Conservation (phyloP, 352 stramenopile species). For the Thalassiosira exigua region DNA sequence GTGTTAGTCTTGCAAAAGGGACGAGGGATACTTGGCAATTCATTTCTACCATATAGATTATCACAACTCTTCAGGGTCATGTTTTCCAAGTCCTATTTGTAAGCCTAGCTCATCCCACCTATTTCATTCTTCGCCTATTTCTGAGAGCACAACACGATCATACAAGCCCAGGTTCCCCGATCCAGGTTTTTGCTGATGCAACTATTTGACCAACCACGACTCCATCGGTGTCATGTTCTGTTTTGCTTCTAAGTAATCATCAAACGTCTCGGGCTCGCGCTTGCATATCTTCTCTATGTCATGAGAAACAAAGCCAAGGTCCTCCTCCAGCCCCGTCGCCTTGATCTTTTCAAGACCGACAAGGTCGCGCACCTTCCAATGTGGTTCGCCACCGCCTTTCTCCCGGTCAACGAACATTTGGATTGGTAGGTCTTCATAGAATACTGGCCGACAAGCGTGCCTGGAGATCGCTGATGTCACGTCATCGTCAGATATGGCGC, state of each 20-base stretch:
- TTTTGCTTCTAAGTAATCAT: conserved; percentile 44
- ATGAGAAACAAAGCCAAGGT: conserved; percentile 42
- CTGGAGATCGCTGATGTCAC: conserved; percentile 40
- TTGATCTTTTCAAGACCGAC: conserved; percentile 55
- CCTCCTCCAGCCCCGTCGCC: conserved; percentile 35
- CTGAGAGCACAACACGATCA: no score
- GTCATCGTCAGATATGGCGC: conserved; percentile 53
- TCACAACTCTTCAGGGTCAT: no score
- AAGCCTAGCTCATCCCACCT: no score
- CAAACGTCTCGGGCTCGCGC: conserved; percentile 38
- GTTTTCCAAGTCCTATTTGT: no score
- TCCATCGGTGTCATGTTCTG: conserved; percentile 45
- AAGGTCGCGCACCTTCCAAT: conserved; percentile 48
- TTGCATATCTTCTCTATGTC: conserved; percentile 57
- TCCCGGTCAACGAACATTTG: conserved; percentile 32
- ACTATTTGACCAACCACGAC: conserved; percentile 11
- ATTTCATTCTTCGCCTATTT: no score
- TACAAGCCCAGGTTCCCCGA: no score
- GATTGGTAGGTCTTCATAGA: conserved; percentile 56
- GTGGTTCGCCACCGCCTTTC: conserved; percentile 16
- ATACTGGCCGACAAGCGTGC: conserved; percentile 39
- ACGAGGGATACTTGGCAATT: no score
- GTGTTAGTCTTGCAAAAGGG: no score
- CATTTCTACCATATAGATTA: no score
- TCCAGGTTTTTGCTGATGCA: no score